Base-by-base conservation (phyloP, 2,329 filamentous ascomycete species). In the Cucurbitaria berberidis region DNA sequence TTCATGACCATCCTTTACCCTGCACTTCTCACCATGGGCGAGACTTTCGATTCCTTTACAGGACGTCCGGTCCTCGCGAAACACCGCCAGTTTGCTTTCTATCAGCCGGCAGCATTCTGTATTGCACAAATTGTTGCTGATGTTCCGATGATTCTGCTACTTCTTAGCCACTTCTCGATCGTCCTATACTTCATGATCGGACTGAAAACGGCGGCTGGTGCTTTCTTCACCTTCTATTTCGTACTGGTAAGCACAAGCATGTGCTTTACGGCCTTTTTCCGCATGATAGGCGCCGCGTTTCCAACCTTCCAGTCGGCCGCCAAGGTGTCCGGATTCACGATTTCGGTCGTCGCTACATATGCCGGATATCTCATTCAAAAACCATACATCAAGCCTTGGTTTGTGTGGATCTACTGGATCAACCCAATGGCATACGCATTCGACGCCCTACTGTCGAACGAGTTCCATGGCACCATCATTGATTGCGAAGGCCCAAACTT, bases 131-230 rank as follows among this genome's bases (percentile, higher is more conserved):
- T 58, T 89, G 22, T 76, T 16, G 76, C 78, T 9, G 81, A 84
- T 55, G 74, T 82, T 1, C 81, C 84, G 0, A 75, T 87, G 2
- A 64, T 86, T 2, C 22, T 85, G 0, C 78, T 86, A 55, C 86
- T 89, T 59, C 76, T 88, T 13, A 79, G 80, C 0, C 72, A 77
- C 1, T 89, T 89, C 59, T 76, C 79, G 2, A 16, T 89, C 0
- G 81, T 85, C 1, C 74, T 96, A 3, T 96, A 96, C 77, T 96
- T 95, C 73, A 87, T 96, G 84, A 86, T 88, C 0, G 88, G 89
- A 54, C 78, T 96, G 30, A 84, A 88, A 46, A 82, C 88, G 38
- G 85, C 87, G 43, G 78, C 89, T 0, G 88, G 84, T 0, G 77
- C 87, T 0, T 96, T 93, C 79, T 96, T 96, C 79, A 88, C 89